Percentiles rank a stretch among this genome's conserved stretches.
Evolutionary conservation across 768 basidiomycete species (phyloP).

Genomic region (Cubamyces lactineus): DNA sequence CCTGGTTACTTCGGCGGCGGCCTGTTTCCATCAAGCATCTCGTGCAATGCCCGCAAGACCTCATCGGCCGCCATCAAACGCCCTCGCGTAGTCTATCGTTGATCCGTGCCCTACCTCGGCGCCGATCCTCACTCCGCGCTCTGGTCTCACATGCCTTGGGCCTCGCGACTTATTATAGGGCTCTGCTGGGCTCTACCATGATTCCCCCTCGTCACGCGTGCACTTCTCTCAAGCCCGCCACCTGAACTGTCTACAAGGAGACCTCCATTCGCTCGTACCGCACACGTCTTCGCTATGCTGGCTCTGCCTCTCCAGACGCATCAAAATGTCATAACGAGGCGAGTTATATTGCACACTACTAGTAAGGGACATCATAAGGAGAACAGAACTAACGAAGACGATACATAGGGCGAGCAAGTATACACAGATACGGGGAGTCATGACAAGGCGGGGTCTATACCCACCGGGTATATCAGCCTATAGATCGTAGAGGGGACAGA

Average conservation of each 20-base stretch:
- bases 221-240: no score
- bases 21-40: neutral
- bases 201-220: neutral
- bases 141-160: neutral
- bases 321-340: neutral
- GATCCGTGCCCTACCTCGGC: conserved; percentile 16
- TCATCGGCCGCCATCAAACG: conserved; percentile 8
- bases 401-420: conserved; percentile 5
- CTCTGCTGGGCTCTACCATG: neutral
- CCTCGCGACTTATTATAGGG: conserved; percentile 5
- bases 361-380: neutral
- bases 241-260: neutral
- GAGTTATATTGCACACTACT: conserved; percentile 1
- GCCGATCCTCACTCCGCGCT: neutral
- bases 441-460: neutral
- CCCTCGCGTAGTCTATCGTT: conserved; percentile 19
- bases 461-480: conserved; percentile 14
- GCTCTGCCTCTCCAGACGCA: neutral
- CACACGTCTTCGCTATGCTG: neutral
- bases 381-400: neutral
- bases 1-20: neutral
- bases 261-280: neutral
- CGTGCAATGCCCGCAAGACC: neutral
- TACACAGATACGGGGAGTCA: neutral
- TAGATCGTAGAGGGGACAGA: neutral